phyloP scores from a whole-genome alignment of 108 stramenopile species.

The Skeletonema marinoi region DNA sequence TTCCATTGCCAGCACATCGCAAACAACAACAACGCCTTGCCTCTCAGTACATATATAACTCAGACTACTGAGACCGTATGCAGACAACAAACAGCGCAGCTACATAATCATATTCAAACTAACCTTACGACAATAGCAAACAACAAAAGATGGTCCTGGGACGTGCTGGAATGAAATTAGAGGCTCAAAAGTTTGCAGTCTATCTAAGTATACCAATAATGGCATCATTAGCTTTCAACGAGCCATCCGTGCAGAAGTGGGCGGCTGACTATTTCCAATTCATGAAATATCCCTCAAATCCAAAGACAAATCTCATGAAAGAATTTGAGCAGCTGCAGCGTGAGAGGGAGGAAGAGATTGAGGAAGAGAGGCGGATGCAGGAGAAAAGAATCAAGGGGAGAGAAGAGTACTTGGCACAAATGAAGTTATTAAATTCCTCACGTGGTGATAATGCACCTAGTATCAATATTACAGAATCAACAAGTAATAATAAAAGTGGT shows the following conservation, averaged over 20 bases:
- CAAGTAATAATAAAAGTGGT: slow-evolving; percentile 10
- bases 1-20: too few relatives aligned
- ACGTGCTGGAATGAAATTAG: slow-evolving; percentile 65
- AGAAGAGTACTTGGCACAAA: slow-evolving; percentile 36
- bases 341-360: slow-evolving; percentile 55
- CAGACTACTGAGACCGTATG: too few relatives aligned
- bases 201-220: slow-evolving; percentile 76
- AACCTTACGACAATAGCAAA: background rate
- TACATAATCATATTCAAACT: background rate
- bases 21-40: too few relatives aligned
- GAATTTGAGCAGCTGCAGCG: slow-evolving; percentile 66
- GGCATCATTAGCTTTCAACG: slow-evolving; percentile 73
- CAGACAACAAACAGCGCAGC: background rate
- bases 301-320: slow-evolving; percentile 74
- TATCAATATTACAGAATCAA: background rate
- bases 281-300: slow-evolving; percentile 87
- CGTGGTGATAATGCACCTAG: background rate
- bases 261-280: slow-evolving; percentile 89
- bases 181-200: slow-evolving; percentile 81
- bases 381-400: slow-evolving; percentile 35
- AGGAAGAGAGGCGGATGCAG: slow-evolving; percentile 49
- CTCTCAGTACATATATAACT: too few relatives aligned
- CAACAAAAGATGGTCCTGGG: slow-evolving; percentile 71
- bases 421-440: slow-evolving; percentile 34
- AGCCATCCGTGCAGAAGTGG: slow-evolving; percentile 67